Percentiles rank a stretch among this genome's conserved stretches.
Evolutionary conservation across 2,329 filamentous ascomycete species (phyloP).

Genomic region (Ophiostoma pallidulum): DNA sequence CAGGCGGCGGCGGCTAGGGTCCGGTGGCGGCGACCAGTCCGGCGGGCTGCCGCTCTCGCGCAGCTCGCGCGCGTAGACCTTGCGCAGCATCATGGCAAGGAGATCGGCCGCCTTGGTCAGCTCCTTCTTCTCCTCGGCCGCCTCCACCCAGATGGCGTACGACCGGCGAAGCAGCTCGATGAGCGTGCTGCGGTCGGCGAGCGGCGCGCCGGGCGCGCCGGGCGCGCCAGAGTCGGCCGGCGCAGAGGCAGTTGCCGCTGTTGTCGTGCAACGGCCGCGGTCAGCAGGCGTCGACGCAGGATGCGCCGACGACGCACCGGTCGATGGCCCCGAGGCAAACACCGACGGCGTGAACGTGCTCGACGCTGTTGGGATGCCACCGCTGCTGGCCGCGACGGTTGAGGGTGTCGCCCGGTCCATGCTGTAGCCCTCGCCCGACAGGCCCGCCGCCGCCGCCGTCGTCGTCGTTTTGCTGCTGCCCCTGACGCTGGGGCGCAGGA

Average conservation of each 20-base stretch:
- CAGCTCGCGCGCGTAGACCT: conserved; percentile 10
- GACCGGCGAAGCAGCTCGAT: conserved; percentile 33
- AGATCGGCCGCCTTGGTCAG: conserved; percentile 38
- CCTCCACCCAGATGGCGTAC: conserved; percentile 34
- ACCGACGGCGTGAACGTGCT: conserved; percentile 25
- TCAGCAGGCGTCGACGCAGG: conserved; percentile 15
- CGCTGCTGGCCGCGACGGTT: not conserved
- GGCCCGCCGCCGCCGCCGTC: conserved; percentile 25
- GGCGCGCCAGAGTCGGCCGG: conserved; percentile 26
- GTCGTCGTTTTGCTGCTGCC: conserved; percentile 20
- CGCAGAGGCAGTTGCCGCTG: conserved; percentile 15
- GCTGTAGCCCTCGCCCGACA: too few relatives aligned
- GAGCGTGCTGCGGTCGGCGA: conserved; percentile 24
- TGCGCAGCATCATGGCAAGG: conserved; percentile 31
- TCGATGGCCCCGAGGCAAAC: conserved; percentile 21
- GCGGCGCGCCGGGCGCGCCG: conserved; percentile 17
- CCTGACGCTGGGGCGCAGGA: conserved; percentile 1
- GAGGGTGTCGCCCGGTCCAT: too few relatives aligned
- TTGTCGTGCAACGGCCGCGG: too few relatives aligned
- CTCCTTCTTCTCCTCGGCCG: conserved; percentile 29
- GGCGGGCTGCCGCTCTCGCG: conserved; percentile 2
- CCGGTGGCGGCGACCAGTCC: not conserved
- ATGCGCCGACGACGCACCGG: conserved; percentile 24
- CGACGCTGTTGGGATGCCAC: not conserved
- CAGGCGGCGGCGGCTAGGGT: not conserved